Evolutionary conservation across 768 basidiomycete genomes (phyloP).

Genomic region (Mycena capillaripes): DNA sequence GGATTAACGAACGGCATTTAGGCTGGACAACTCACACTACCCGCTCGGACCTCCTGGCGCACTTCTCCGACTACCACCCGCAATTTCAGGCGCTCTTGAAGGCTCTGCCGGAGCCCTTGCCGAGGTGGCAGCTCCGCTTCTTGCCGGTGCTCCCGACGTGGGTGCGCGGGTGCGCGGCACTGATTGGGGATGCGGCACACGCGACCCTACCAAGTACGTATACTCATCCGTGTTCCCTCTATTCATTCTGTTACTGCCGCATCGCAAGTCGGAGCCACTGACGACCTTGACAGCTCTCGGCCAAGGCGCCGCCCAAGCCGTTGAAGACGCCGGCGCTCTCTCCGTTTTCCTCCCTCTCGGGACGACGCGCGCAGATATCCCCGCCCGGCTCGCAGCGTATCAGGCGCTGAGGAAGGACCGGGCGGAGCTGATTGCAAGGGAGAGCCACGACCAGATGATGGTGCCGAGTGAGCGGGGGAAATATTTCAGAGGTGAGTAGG

Average conservation of each 20-base stretch:
- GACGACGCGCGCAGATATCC: conserved; percentile 1
- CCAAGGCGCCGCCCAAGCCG: too few relatives aligned
- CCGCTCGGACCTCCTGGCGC: neutral
- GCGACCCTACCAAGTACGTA: conserved; percentile 41
- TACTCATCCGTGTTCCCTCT: too few relatives aligned
- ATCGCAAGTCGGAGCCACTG: too few relatives aligned
- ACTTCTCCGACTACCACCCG: conserved; percentile 8
- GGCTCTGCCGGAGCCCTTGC: neutral
- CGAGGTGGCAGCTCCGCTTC: conserved; percentile 14
- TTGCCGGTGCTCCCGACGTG: conserved; percentile 22
- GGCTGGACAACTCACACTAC: neutral
- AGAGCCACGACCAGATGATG: neutral
- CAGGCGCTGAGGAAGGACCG: conserved; percentile 17
- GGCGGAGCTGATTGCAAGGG: conserved; percentile 1
- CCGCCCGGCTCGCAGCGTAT: conserved; percentile 13
- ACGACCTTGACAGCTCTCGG: too few relatives aligned
- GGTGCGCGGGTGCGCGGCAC: conserved; percentile 20
- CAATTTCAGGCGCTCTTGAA: neutral
- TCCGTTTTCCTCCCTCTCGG: conserved; percentile 10
- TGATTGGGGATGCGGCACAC: conserved; percentile 37
- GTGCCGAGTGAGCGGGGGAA: too few relatives aligned
- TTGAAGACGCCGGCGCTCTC: conserved; percentile 36
- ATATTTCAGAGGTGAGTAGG: too few relatives aligned
- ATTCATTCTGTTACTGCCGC: too few relatives aligned
- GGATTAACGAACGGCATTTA: too few relatives aligned